Evolutionary conservation across 2,329 filamentous ascomycete genomes (phyloP).

Genomic region (Allantophomopsis cytisporea): DNA sequence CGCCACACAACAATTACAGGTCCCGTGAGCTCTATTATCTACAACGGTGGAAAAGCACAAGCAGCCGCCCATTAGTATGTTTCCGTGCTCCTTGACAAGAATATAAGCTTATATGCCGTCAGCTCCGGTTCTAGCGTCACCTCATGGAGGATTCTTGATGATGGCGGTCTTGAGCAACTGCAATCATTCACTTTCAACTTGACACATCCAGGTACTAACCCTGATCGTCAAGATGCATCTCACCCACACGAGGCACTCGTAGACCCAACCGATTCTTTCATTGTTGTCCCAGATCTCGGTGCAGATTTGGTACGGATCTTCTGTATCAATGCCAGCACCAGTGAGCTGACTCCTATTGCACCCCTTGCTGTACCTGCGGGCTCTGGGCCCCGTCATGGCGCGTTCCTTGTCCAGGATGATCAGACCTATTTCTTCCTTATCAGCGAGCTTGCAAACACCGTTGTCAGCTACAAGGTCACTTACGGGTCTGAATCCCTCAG

Average conservation of each 20-base stretch:
- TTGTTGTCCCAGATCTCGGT: constrained; percentile 39
- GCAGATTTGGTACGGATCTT: constrained; percentile 34
- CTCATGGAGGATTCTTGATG: constrained; percentile 23
- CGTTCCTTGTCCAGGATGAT: constrained; percentile 26
- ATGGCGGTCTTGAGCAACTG: constrained; percentile 5
- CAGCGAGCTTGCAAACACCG: constrained; percentile 29
- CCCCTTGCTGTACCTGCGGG: constrained; percentile 22
- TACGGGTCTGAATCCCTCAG: constrained; percentile 30
- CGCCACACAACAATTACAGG: constrained; percentile 22
- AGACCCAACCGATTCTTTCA: constrained; percentile 34
- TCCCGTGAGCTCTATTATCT: constrained; percentile 23
- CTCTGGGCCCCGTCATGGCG: constrained; percentile 36
- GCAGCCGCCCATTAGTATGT: constrained; percentile 17
- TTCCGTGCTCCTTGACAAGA: constrained; percentile 21
- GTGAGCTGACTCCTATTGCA: constrained; percentile 22
- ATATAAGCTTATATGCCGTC: constrained; percentile 11
- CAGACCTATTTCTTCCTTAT: constrained; percentile 25
- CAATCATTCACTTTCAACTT: constrained; percentile 28
- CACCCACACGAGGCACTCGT: constrained; percentile 37
- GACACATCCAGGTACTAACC: constrained; percentile 19
- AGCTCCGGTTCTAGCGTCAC: constrained; percentile 10
- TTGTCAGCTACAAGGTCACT: constrained; percentile 37
- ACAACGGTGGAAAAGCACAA: constrained; percentile 24
- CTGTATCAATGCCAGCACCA: constrained; percentile 23
- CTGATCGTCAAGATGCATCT: constrained; percentile 26